phyloP scores from a whole-genome alignment of 805 yeast species.

The Zygosaccharomyces gambellarensis region DNA sequence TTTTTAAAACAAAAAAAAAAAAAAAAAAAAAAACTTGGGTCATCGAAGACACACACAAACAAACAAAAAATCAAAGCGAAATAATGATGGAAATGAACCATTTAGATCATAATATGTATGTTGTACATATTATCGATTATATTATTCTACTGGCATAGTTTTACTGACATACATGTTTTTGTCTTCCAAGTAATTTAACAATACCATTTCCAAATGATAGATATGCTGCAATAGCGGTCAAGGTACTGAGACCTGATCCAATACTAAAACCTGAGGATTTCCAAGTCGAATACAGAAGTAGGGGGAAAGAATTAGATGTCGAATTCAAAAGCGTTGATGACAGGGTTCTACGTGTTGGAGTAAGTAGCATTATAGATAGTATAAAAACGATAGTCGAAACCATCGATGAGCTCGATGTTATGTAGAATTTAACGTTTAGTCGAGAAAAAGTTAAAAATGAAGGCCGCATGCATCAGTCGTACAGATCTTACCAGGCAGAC shows the following conservation, averaged over 20 bases:
- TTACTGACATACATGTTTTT: slow-evolving; percentile 9
- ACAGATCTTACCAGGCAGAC: no score
- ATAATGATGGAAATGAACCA: neutral
- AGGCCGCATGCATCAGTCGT: no score
- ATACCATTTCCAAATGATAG: slow-evolving; percentile 58
- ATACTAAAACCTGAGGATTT: slow-evolving; percentile 69
- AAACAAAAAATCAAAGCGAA: neutral
- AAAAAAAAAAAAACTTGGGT: neutral
- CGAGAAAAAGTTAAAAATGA: neutral
- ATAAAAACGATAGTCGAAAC: slow-evolving; percentile 75
- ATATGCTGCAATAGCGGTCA: slow-evolving; percentile 62
- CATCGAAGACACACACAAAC: neutral
- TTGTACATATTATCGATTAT: neutral
- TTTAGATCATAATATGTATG: slow-evolving; percentile 5
- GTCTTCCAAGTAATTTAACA: slow-evolving; percentile 36
- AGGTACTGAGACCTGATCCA: slow-evolving; percentile 72
- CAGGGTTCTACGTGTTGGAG: slow-evolving; percentile 76
- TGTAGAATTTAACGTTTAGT: neutral
- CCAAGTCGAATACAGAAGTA: slow-evolving; percentile 40
- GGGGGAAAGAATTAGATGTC: slow-evolving; percentile 40
- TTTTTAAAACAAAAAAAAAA: neutral
- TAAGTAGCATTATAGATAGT: slow-evolving; percentile 73
- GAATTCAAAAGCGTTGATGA: slow-evolving; percentile 60
- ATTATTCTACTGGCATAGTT: neutral
- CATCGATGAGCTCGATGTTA: slow-evolving; percentile 47